Base-by-base conservation (phyloP, 495 filamentous ascomycete species). In the Aspergillus asperescens region DNA sequence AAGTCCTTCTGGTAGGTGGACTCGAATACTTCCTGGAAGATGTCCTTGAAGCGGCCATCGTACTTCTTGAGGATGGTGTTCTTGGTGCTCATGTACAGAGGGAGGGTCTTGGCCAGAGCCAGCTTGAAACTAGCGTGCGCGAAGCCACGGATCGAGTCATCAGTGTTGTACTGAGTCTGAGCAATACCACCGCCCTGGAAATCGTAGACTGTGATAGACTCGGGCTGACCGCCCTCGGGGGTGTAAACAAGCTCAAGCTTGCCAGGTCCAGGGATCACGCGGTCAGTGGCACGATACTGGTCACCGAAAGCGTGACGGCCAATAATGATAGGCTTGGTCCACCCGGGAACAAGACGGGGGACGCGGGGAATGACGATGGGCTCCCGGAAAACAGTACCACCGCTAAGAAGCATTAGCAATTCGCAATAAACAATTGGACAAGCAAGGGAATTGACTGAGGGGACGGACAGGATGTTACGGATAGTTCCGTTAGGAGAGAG, bases 21-120 rank as follows among this genome's bases (percentile, higher is more conserved):
- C 59, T 97, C 88, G 72, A 89, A 98, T 57, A 97, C 81, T 63
- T 94, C 87, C 81, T 98, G 87, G 83, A 98, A 98, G 75, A 98
- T 93, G 59, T 98, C 93, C 84, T 95, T 96, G 81, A 98, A 98
- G 58, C 86, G 80, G 25, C 93, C 93, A 65, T 98, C 93, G 73
- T 98, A 98, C 69, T 88, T 89, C 85, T 98, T 98, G 59, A 98
- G 74, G 63, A 98, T 98, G 54, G 93, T 98, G 76, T 97, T 96
- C 84, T 98, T 98, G 68, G 93, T 98, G 81, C 87, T 93, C 90
- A 97, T 90, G 74, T 97, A 98, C 60, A 98, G 75, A 15, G 93
- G 93, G 37, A 96, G 72, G 52, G 73, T 75, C 81, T 95, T 94
- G 68, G 81, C 77, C 25, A 98, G 72, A 16, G 93, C 93, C 55